phyloP scores from a whole-genome alignment of 345 rosid genomes.

The Salix koriyanagi region DNA sequence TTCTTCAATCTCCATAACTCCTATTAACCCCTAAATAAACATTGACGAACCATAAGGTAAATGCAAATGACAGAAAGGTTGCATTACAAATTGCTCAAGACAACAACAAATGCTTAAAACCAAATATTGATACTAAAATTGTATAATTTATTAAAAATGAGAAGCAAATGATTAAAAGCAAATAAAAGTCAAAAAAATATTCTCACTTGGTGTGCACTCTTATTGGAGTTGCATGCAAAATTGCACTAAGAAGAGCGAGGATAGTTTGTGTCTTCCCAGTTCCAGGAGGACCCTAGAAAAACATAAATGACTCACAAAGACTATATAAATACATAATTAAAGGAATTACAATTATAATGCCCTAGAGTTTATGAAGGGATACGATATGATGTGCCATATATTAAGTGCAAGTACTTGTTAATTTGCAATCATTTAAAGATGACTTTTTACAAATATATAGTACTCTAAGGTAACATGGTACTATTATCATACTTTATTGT shows the following conservation, averaged over 20 bases:
- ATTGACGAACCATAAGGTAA: neutral
- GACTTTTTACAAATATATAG: neutral
- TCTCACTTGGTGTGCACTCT: conserved; percentile 63
- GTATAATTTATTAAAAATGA: neutral
- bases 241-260: conserved; percentile 87
- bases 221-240: conserved; percentile 93
- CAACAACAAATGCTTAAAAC: neutral
- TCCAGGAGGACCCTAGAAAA: conserved; percentile 94
- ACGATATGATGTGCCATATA: neutral
- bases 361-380: neutral
- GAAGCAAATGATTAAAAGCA: neutral
- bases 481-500: neutral
- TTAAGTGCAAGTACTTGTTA: neutral
- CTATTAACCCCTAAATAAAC: neutral
- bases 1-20: neutral
- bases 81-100: neutral
- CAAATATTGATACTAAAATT: neutral
- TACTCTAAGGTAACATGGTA: neutral
- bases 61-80: neutral
- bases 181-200: neutral
- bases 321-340: neutral
- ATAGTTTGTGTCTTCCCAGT: conserved; percentile 98
- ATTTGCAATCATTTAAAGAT: neutral
- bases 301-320: conserved; percentile 15
- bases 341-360: too few species aligned